phyloP scores from a whole-genome alignment of 176 grass and related monocot species.

The Saccharum officinarum region DNA sequence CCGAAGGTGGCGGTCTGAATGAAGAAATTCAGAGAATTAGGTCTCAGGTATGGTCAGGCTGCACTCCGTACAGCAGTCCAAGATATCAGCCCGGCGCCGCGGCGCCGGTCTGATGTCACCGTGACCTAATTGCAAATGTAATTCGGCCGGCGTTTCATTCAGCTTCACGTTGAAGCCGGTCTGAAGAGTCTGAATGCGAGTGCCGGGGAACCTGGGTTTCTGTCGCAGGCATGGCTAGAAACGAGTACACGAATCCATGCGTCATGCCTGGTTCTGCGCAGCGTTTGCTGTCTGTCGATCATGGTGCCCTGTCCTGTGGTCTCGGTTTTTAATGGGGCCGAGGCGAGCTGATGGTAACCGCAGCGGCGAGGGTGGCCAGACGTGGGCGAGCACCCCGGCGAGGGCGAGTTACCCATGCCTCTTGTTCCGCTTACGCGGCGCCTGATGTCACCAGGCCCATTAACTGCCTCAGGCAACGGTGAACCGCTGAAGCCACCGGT shows the following conservation, averaged over 20 bases:
- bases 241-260: constrained; percentile 32
- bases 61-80: constrained; percentile 38
- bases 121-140: constrained; percentile 24
- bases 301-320: background rate
- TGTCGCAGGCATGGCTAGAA: constrained; percentile 39
- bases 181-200: constrained; percentile 15
- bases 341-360: constrained; percentile 36
- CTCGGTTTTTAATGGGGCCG: constrained; percentile 28
- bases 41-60: constrained; percentile 37
- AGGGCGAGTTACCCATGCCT: background rate
- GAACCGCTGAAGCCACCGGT: background rate
- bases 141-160: background rate
- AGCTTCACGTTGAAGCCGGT: constrained; percentile 28
- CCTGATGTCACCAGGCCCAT: constrained; percentile 19
- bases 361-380: constrained; percentile 17
- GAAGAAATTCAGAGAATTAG: constrained; percentile 20
- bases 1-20: constrained; percentile 27
- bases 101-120: constrained; percentile 34
- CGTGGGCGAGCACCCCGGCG: background rate
- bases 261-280: background rate
- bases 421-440: background rate
- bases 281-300: constrained; percentile 7
- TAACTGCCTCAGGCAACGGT: background rate
- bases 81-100: background rate
- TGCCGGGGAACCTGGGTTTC: constrained; percentile 11